Evolutionary conservation across 225 moss, liverwort and hornwort genomes (phyloP), one percentile per base, ranked within the genome.

Genomic region (Marchantia polymorpha): DNA sequence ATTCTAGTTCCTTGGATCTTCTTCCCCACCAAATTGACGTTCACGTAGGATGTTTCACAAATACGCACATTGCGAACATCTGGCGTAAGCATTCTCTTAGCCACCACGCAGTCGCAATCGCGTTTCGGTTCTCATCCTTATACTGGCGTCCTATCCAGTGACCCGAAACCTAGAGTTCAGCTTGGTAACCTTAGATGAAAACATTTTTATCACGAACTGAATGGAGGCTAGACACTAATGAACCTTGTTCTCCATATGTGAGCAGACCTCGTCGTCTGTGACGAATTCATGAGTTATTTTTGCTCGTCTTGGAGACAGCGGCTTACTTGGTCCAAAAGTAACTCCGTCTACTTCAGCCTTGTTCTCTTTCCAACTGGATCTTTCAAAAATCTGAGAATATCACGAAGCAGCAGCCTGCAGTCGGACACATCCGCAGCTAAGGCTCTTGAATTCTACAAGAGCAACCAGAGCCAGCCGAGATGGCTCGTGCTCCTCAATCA

Each of bases 231-330:
- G 47, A 25, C 19, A 64, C 77, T 23, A 49, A 64, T 77, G 64
- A 77, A 49, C 77, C 50, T 77, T 47, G 64, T 65, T 48, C 64
- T 64, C 77, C 77, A 77, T 48, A 77, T 50, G 64, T 64, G 49
- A 61, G 77, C 77, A 77, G 77, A 77, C 77, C 64, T 63, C 63
- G 77, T 63, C 77, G 63, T 63, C 64, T 64, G 77, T 31, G 49
- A 64, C 48, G 77, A 65, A 64, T 63, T 77, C 77, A 64, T 64
- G 48, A 64, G 76, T 61, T 64, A 5, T 64, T 65, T 26, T 63
- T 49, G 1, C 49, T 60, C 64, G 26, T 25, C 10, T 48, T 13
- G 4, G 19, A 50, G 53, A 14, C 16, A 54, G 25, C 11, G 73
- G 11, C 73, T 12, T 73, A n/a, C 73, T 54, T 27, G 13, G 8